Conservation (phyloP, 2,329 filamentous ascomycete genomes). For the Pyrenochaeta sp. region DNA sequence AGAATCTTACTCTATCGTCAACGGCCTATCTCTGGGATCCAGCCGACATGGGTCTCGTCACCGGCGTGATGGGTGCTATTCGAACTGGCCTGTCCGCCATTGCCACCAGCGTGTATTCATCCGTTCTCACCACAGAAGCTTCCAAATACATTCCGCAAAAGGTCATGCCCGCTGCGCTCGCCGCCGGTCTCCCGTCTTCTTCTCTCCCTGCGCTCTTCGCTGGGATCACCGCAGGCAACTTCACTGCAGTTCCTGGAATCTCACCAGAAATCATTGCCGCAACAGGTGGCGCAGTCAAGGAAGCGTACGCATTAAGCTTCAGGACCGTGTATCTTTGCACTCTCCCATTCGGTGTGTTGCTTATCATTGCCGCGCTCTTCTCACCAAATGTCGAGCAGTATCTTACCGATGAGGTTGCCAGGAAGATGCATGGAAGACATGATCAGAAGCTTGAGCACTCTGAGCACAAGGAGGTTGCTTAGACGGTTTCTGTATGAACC, state of each 20-base stretch:
- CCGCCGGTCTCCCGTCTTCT: slow-evolving; percentile 33
- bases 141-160: slow-evolving; percentile 37
- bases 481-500: slow-evolving; percentile 2
- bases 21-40: slow-evolving; percentile 42
- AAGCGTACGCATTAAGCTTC: slow-evolving; percentile 57
- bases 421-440: slow-evolving; percentile 48
- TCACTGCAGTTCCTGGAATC: slow-evolving; percentile 36
- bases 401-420: slow-evolving; percentile 55
- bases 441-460: slow-evolving; percentile 17
- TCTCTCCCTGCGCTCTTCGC: slow-evolving; percentile 32
- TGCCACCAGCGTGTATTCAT: slow-evolving; percentile 41
- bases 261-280: slow-evolving; percentile 35
- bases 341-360: slow-evolving; percentile 45
- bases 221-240: slow-evolving; percentile 32
- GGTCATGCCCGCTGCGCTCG: slow-evolving; percentile 33
- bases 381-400: slow-evolving; percentile 56
- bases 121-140: slow-evolving; percentile 39
- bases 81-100: slow-evolving; percentile 36
- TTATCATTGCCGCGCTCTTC: slow-evolving; percentile 50
- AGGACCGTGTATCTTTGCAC: slow-evolving; percentile 56
- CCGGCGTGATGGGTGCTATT: slow-evolving; percentile 41
- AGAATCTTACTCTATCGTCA: slow-evolving; percentile 38
- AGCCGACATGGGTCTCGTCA: slow-evolving; percentile 42
- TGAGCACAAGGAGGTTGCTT: slow-evolving; percentile 25
- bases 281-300: slow-evolving; percentile 47